Percentiles rank a stretch among this genome's conserved stretches.
These are phyloP conservation scores for Fusarium odoratissimum DNA, from an alignment of 2,329 filamentous ascomycete species.

Conservation along the genomic window DNA sequence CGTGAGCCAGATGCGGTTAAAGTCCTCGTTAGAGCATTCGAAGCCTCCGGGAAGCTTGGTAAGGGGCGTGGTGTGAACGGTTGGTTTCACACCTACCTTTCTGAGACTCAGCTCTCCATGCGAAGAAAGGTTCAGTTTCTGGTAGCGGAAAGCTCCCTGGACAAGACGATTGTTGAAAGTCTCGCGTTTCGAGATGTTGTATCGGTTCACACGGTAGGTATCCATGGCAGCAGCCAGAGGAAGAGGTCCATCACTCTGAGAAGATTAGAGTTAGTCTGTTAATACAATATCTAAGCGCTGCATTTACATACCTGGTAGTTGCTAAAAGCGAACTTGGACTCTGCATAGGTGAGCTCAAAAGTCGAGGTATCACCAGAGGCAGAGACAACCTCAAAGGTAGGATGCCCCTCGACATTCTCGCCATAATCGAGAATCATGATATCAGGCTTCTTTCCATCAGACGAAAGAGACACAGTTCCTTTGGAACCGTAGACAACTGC, in stretches of 20 bases:
- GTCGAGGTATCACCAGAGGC: neutral
- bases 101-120: neutral
- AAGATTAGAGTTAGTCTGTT: accelerated
- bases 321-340: neutral
- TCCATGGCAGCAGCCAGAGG: slow-evolving; percentile 8
- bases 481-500: neutral
- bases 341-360: neutral
- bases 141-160: slow-evolving; percentile 6
- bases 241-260: neutral
- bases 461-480: neutral
- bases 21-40: neutral
- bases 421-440: neutral
- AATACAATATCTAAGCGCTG: accelerated
- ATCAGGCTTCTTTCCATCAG: neutral
- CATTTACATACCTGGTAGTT: neutral
- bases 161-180: neutral
- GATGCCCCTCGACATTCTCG: neutral
- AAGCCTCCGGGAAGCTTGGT: neutral
- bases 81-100: neutral
- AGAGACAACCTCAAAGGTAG: neutral
- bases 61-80: neutral
- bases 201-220: neutral
- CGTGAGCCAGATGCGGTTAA: neutral
- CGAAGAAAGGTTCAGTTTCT: neutral
- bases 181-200: neutral